Evolutionary conservation across 768 basidiomycete species (phyloP), one percentile per base, ranked within the genome.

Genomic region (Coprinellus aureogranulatus): DNA sequence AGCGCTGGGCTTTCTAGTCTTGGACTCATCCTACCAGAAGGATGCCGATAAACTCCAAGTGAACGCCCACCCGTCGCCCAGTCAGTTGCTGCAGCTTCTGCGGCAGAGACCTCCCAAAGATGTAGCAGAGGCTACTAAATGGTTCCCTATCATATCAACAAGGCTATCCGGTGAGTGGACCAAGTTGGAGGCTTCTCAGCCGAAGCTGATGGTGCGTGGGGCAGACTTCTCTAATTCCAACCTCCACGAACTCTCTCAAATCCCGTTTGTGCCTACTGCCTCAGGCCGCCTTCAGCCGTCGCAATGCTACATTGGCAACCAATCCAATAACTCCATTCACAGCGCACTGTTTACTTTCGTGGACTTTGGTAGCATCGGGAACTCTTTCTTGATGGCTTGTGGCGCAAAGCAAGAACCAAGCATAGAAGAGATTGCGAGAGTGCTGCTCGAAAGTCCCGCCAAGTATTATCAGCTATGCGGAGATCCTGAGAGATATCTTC

Each of bases 331-430:
- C 25, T 77, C 81, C 34, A 84, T 93, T 40, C 89, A 91, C 65
- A 88, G 88, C 2, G 87, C 88, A 61, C 73, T 96, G 1, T 97
- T 98, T 66, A 80, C 83, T 31, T 97, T 94, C 64, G 85, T 98
- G 50, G 87, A 96, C 68, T 97, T 96, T 67, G 95, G 94, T 2
- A 67, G 79, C 1, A 74, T 78, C 4, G 96, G 89, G 25, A 96
- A 94, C 62, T 77, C 81, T 3, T 98, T 99, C 72, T 76, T 99
- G 45, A 82, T 80, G 53, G 87, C 90, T 2, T 92, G 92, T 63
- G 96, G 97, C 11, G 91, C 94, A 16, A 89, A 86, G 65, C 86
- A 82, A 42, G 91, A 94, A 65, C 95, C 96, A 3, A 92, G 85
- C 45, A 83, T 94, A 4, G 86, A 92, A 56, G 93, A 94, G 70